A percentile compares a stretch with the other conserved stretches of the same genome.
phyloP scores from a whole-genome alignment of 2,329 filamentous ascomycete species.

The Seiridium unicorne region DNA sequence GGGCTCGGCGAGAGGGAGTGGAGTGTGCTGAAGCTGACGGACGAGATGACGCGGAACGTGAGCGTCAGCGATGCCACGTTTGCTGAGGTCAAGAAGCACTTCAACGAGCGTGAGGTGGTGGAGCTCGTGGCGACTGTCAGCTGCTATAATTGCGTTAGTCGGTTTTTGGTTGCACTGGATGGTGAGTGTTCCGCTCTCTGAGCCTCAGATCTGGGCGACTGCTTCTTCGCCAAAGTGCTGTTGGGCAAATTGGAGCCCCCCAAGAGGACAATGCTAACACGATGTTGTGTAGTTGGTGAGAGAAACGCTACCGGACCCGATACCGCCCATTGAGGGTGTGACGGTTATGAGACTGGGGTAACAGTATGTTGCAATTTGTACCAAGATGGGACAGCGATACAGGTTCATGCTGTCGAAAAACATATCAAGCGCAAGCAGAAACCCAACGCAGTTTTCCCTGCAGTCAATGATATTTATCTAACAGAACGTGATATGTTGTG shows the following conservation, averaged over 20 bases:
- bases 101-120: constrained; percentile 71
- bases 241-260: not conserved
- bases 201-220: not conserved
- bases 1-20: constrained; percentile 59
- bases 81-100: constrained; percentile 56
- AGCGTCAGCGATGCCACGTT: constrained; percentile 69
- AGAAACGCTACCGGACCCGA: constrained; percentile 52
- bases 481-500: no score
- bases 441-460: no score
- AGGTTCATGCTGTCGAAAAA: no score
- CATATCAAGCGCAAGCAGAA: no score
- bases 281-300: constrained; percentile 49
- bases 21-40: constrained; percentile 70
- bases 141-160: constrained; percentile 81
- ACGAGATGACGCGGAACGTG: constrained; percentile 80
- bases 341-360: not conserved
- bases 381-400: no score
- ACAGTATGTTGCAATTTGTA: no score
- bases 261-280: constrained; percentile 19
- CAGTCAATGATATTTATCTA: no score
- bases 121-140: constrained; percentile 75
- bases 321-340: constrained; percentile 19
- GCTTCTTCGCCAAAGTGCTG: not conserved
- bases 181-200: constrained; percentile 43
- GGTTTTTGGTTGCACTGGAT: constrained; percentile 80